Evolutionary conservation across 2,329 filamentous ascomycete genomes (phyloP).

Genomic region (Rhynchosporium agropyri): DNA sequence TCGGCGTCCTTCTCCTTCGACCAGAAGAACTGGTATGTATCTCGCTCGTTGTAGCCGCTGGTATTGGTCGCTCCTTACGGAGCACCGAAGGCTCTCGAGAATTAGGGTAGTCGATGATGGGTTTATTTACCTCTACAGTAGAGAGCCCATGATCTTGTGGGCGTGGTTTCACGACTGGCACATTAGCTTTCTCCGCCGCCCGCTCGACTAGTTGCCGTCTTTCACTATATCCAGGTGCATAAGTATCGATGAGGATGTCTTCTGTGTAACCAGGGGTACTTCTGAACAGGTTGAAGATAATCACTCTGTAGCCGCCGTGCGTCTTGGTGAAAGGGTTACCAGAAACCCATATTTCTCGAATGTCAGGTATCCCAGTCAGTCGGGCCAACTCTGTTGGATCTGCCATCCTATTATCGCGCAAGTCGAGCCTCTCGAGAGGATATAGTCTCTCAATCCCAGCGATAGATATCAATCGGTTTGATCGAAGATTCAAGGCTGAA

Average conservation of each 20-base stretch:
- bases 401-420: constrained; percentile 87
- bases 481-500: constrained; percentile 86
- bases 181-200: constrained; percentile 71
- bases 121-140: constrained; percentile 68
- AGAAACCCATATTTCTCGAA: constrained; percentile 88
- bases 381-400: constrained; percentile 90
- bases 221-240: constrained; percentile 82
- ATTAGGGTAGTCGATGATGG: constrained; percentile 58
- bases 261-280: constrained; percentile 86
- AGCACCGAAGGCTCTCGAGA: constrained; percentile 54
- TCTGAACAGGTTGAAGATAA: constrained; percentile 95
- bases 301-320: constrained; percentile 81
- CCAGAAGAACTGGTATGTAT: constrained; percentile 58
- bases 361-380: constrained; percentile 85
- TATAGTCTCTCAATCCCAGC: constrained; percentile 87
- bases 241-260: constrained; percentile 86
- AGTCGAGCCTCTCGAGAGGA: constrained; percentile 85
- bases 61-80: constrained; percentile 59
- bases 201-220: constrained; percentile 82
- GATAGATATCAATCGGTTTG: constrained; percentile 83
- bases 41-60: constrained; percentile 59
- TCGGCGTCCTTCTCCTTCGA: constrained; percentile 61
- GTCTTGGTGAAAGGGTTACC: constrained; percentile 91
- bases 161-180: constrained; percentile 75
- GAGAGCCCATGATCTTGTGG: constrained; percentile 60